Conservation (phyloP, 108 stramenopile species). For the Seminavis robusta region DNA sequence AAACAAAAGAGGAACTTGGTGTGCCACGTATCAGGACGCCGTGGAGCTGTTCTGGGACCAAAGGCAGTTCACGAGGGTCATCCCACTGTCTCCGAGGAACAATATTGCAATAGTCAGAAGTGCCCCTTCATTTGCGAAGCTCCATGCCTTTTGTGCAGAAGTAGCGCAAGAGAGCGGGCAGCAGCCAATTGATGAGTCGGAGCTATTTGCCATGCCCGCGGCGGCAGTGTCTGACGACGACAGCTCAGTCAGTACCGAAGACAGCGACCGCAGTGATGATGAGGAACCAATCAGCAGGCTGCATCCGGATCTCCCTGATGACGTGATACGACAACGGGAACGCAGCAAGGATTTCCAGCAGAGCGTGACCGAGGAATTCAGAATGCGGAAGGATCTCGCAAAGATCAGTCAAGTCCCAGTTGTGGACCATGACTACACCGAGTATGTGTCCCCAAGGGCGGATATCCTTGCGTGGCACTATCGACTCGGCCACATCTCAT, state of each 20-base stretch:
- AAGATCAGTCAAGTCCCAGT: too few species aligned
- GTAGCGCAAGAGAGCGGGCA: not conserved
- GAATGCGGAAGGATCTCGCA: too few species aligned
- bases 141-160: not conserved
- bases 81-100: not conserved
- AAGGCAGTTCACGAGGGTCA: not conserved
- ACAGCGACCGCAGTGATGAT: too few species aligned
- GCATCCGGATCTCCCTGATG: not conserved
- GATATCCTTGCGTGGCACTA: conserved; percentile 29
- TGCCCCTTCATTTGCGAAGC: not conserved
- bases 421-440: not conserved
- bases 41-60: conserved; percentile 1
- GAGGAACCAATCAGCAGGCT: not conserved
- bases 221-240: too few species aligned
- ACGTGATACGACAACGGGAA: not conserved
- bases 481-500: conserved; percentile 22
- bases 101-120: not conserved
- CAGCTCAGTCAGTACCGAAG: too few species aligned
- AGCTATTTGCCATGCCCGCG: too few species aligned
- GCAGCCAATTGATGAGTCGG: too few species aligned
- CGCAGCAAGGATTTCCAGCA: too few species aligned
- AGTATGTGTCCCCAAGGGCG: not conserved
- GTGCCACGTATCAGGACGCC: not conserved
- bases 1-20: too few species aligned
- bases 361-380: too few species aligned